Conservation (phyloP, 805 yeast species). For the Cyberlindnera saturnus region DNA sequence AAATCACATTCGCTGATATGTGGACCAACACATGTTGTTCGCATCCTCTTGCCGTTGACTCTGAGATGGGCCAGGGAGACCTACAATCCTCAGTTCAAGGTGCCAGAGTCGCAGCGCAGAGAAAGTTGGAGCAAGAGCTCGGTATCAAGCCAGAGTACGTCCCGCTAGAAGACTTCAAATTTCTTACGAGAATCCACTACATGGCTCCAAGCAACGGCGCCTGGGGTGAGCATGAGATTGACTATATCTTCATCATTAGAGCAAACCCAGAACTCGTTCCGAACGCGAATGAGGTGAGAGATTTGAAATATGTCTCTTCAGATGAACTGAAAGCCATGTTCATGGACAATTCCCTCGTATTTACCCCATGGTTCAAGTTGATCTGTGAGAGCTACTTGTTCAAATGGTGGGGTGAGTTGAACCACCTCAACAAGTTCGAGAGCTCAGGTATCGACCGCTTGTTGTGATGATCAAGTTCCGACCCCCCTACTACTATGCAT, state of each 20-base stretch:
- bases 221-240: constrained; percentile 99
- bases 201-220: constrained; percentile 74
- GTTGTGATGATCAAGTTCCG: constrained; percentile 4
- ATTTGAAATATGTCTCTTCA: constrained; percentile 64
- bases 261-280: constrained; percentile 47
- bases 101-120: constrained; percentile 80
- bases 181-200: constrained; percentile 90
- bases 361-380: constrained; percentile 98
- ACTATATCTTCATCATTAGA: constrained; percentile 78
- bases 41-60: constrained; percentile 82
- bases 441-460: constrained; percentile 29
- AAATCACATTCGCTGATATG: constrained; percentile 92
- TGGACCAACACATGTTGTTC: constrained; percentile 99
- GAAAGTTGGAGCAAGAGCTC: constrained; percentile 89
- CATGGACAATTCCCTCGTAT: constrained; percentile 52
- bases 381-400: constrained; percentile 88
- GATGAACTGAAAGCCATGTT: constrained; percentile 73
- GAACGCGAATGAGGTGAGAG: constrained; percentile 83
- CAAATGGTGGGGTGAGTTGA: constrained; percentile 87
- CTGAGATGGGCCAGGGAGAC: constrained; percentile 62
- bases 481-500: too few species aligned
- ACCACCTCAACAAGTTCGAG: constrained; percentile 45
- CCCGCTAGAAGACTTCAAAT: constrained; percentile 66
- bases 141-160: constrained; percentile 64
- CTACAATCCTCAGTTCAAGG: constrained; percentile 66